Conservation (phyloP, 1,139 yeast species). For the Taiozyma sp. region DNA sequence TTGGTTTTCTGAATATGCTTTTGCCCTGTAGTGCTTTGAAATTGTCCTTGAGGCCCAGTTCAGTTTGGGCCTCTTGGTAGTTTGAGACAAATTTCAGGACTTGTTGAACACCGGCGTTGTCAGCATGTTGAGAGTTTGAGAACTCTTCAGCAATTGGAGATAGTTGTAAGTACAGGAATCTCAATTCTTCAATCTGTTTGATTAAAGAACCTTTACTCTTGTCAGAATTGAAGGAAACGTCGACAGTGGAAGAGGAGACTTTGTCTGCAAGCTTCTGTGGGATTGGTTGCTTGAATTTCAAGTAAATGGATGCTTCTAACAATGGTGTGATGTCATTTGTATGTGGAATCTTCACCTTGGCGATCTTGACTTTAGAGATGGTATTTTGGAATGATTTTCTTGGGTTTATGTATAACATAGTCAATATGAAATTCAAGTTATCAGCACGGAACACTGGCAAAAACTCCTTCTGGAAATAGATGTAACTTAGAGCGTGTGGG, state of each 20-base stretch:
- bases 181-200: conserved; percentile 14
- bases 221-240: conserved; percentile 2
- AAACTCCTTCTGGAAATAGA: conserved; percentile 16
- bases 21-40: conserved; percentile 8
- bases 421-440: conserved; percentile 16
- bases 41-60: conserved; percentile 20
- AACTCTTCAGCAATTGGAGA: conserved; percentile 10
- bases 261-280: conserved; percentile 7
- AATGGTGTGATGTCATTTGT: conserved; percentile 13
- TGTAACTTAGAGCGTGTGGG: conserved; percentile 20
- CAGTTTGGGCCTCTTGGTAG: conserved; percentile 20
- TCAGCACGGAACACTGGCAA: conserved; percentile 6
- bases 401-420: conserved; percentile 19
- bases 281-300: conserved; percentile 7
- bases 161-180: conserved; percentile 19
- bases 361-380: conserved; percentile 10
- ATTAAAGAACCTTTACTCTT: conserved; percentile 14
- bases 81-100: conserved; percentile 21
- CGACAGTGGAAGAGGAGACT: neutral
- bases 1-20: conserved; percentile 10
- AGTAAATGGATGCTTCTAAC: conserved; percentile 14
- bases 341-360: conserved; percentile 7
- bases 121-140: conserved; percentile 2
- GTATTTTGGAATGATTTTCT: conserved; percentile 9
- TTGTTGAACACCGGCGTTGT: conserved; percentile 12